Percentiles rank a stretch among this genome's conserved stretches.
These are phyloP conservation scores for Alternaria sp. DNA, from an alignment of 2,329 filamentous ascomycete species.

Conservation along the genomic window DNA sequence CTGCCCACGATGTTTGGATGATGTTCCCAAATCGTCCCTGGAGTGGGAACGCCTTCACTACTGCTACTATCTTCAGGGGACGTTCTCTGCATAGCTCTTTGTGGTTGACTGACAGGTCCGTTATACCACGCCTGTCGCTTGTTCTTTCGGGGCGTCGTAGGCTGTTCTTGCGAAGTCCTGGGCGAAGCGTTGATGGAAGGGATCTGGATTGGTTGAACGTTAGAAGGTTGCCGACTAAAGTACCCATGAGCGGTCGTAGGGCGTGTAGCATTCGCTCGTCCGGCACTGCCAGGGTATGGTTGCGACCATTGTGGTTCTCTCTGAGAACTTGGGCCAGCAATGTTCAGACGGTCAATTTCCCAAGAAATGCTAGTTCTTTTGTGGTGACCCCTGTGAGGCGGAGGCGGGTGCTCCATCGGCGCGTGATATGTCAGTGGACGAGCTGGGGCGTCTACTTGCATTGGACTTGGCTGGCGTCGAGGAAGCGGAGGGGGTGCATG, in stretches of 20 bases:
- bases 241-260: conserved; percentile 49
- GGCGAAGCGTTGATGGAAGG: conserved; percentile 42
- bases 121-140: conserved; percentile 79
- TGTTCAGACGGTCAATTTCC: conserved; percentile 72
- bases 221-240: conserved; percentile 29
- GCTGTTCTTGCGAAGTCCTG: conserved; percentile 47
- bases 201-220: conserved; percentile 33
- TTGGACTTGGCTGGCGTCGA: conserved; percentile 72
- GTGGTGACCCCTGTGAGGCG: conserved; percentile 29
- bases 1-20: conserved; percentile 61
- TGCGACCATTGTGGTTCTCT: conserved; percentile 40
- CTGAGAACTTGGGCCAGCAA: conserved; percentile 56
- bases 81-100: conserved; percentile 52
- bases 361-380: conserved; percentile 57
- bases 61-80: conserved; percentile 63
- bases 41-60: conserved; percentile 62
- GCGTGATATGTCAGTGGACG: conserved; percentile 48
- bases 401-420: conserved; percentile 31
- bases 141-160: conserved; percentile 62
- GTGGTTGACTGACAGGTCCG: conserved; percentile 51
- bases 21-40: conserved; percentile 58
- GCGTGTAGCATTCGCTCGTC: conserved; percentile 26
- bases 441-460: conserved; percentile 71
- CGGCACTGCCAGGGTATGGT: conserved; percentile 35
- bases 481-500: conserved; percentile 71